Percentiles rank a stretch among this genome's conserved stretches.
Evolutionary conservation across 208 protist species (phyloP).

Genomic region (Acanthamoeba rhysodes): DNA sequence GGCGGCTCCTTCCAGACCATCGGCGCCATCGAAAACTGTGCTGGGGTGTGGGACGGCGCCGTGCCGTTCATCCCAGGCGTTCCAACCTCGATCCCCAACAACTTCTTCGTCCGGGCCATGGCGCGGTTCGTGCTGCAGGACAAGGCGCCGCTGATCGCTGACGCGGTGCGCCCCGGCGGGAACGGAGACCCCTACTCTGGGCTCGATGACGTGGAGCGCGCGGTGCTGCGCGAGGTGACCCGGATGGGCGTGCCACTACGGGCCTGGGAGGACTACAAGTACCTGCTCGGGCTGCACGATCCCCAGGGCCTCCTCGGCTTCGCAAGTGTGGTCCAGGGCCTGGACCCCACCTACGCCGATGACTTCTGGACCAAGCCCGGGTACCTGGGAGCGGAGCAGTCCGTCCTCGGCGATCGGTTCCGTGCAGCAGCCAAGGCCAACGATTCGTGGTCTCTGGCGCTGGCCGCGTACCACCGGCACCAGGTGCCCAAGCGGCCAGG

Average conservation of each 20-base stretch:
- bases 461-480: neutral
- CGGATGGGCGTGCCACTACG: neutral
- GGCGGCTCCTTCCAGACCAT: constrained; percentile 53
- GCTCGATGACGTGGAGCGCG: neutral
- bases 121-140: constrained; percentile 52
- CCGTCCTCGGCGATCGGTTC: constrained; percentile 23
- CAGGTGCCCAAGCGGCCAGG: constrained; percentile 15
- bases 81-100: constrained; percentile 21
- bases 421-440: constrained; percentile 14
- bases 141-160: neutral
- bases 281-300: neutral
- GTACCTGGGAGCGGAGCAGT: neutral
- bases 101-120: constrained; percentile 48
- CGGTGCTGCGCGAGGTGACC: constrained; percentile 3
- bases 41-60: constrained; percentile 24
- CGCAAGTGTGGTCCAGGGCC: neutral
- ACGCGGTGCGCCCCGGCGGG: constrained; percentile 22
- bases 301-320: constrained; percentile 24
- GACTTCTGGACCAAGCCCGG: constrained; percentile 45
- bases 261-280: neutral
- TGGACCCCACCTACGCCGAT: constrained; percentile 42
- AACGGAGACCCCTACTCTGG: neutral
- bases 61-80: constrained; percentile 37
- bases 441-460: constrained; percentile 11
- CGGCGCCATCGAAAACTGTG: constrained; percentile 28